Evolutionary conservation across 1,284 basidiomycete species (phyloP), one percentile per base, ranked within the genome.

Genomic region (Boletus mariae): DNA sequence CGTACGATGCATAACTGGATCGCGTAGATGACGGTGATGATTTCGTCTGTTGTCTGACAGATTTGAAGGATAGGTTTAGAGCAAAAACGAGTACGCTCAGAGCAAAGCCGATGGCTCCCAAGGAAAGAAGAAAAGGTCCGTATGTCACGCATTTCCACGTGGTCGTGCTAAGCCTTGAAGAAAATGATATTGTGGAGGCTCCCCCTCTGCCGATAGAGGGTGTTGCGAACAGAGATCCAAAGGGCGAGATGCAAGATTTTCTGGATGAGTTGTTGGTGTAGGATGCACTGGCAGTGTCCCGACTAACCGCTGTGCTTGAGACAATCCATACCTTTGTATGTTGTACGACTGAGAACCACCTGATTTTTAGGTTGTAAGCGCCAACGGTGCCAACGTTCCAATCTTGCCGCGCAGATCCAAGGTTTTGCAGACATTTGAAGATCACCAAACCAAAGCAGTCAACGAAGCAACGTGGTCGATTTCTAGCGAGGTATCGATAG

Each of bases 191-290:
- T 47, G 63, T 76, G 25, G 77, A 81, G 49, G 83, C 84, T 0
- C 85, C 85, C 1, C 80, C 80, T 5, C 72, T 87, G 6, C 84
- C 64, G 61, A 49, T 61, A 57, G 41, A 73, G 59, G 61, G 55
- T 3, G 54, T 59, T 17, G 63, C 67, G 13, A 81, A 78, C 17
- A 82, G 82, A 64, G 70, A 72, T 37, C 72, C 78, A 17, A 83
- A 82, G 61, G 72, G 71, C 35, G 75, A 83, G 44, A 85, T 90
- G 85, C 80, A 90, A 68, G 83, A 83, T 42, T 90, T 87, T 60
- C 68, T 90, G 34, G 87, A 90, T 56, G 86, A 88, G 49, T 63
- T 90, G 3, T 65, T 89, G 11, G 64, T 66, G 15, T 83, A 67
- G 75, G 31, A 34, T 15, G 2, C 13, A 34, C 6, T 11, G 31